A percentile compares a stretch with the other conserved stretches of the same genome.
These are phyloP conservation scores for Ascochyta fabae DNA, from an alignment of 2,329 filamentous ascomycete genomes.

Conservation along the genomic window DNA sequence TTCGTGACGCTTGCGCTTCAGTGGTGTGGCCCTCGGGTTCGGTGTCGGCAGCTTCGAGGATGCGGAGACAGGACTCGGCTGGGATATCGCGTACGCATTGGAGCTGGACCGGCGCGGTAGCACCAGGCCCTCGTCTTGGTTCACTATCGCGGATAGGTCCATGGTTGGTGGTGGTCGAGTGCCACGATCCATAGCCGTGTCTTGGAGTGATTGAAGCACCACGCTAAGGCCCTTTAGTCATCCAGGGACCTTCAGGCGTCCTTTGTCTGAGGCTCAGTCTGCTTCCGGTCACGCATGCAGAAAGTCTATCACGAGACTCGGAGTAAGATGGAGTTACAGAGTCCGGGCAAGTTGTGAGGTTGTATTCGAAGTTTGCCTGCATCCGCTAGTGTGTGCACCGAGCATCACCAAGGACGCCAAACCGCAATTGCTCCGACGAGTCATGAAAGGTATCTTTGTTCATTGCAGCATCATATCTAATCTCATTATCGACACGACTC, in stretches of 20 bases:
- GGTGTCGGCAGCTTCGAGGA: conserved; percentile 39
- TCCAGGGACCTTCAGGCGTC: conserved; percentile 2
- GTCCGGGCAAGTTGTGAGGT: conserved; percentile 4
- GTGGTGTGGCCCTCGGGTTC: conserved; percentile 34
- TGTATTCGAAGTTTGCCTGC: conserved; percentile 20
- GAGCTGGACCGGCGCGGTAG: conserved; percentile 43
- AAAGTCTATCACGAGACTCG: neutral
- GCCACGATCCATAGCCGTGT: conserved; percentile 27
- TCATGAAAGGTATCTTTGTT: conserved; percentile 29
- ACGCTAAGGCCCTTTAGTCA: conserved; percentile 18
- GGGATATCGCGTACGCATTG: conserved; percentile 33
- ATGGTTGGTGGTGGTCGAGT: conserved; percentile 40
- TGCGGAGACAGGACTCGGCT: conserved; percentile 37
- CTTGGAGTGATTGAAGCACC: conserved; percentile 18
- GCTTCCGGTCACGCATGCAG: neutral
- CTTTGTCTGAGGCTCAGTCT: conserved; percentile 1
- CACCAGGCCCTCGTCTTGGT: conserved; percentile 40
- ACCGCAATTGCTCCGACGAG: conserved; percentile 32
- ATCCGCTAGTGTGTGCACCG: conserved; percentile 33
- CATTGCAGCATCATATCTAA: conserved; percentile 17
- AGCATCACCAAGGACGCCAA: conserved; percentile 30
- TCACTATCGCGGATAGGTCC: conserved; percentile 47
- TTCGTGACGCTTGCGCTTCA: conserved; percentile 47
- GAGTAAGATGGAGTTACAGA: conserved; percentile 2
- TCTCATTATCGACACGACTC: conserved; percentile 18